Percentiles rank a stretch among this genome's conserved stretches.
Evolutionary conservation across 2,329 filamentous ascomycete species (phyloP).

Genomic region (Ophiostoma perfectum): DNA sequence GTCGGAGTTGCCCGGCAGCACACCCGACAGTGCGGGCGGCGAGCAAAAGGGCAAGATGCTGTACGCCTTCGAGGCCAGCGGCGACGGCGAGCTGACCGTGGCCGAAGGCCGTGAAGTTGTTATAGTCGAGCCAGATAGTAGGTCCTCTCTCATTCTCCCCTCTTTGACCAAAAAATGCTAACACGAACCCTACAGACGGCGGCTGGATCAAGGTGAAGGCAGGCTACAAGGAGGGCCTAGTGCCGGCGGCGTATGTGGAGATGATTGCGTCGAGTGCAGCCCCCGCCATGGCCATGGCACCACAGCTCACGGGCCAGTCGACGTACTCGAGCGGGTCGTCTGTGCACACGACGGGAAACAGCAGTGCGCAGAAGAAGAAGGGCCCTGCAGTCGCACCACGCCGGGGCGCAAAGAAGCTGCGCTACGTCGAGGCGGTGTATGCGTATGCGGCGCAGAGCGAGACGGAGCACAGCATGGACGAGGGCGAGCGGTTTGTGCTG

Average conservation of each 20-base stretch:
- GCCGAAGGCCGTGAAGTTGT: conserved; percentile 71
- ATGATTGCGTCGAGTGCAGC: conserved; percentile 44
- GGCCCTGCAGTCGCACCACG: conserved; percentile 87
- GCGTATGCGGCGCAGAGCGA: conserved; percentile 84
- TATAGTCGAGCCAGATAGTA: conserved; percentile 84
- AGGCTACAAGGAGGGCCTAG: conserved; percentile 72
- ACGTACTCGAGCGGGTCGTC: conserved; percentile 74
- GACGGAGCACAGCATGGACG: conserved; percentile 80
- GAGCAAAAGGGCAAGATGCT: conserved; percentile 81
- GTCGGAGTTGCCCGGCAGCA: conserved; percentile 55
- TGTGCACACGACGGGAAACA: conserved; percentile 38
- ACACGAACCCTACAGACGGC: conserved; percentile 56
- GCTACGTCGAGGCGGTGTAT: conserved; percentile 89
- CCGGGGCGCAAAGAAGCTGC: conserved; percentile 86
- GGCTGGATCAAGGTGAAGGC: conserved; percentile 85
- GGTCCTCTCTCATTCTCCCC: conserved; percentile 33
- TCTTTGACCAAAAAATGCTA: neutral
- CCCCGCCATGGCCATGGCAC: conserved; percentile 35
- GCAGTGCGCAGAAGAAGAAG: conserved; percentile 64
- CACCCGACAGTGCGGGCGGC: conserved; percentile 38
- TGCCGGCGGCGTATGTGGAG: conserved; percentile 83
- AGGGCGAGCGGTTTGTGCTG: conserved; percentile 87
- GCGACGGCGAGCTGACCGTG: conserved; percentile 75
- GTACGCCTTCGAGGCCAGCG: conserved; percentile 75
- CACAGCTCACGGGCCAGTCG: conserved; percentile 46